These are phyloP conservation scores for Umbelopsis vinacea DNA, from an alignment of 192 early-diverging fungal genomes.

Conservation along the genomic window DNA sequence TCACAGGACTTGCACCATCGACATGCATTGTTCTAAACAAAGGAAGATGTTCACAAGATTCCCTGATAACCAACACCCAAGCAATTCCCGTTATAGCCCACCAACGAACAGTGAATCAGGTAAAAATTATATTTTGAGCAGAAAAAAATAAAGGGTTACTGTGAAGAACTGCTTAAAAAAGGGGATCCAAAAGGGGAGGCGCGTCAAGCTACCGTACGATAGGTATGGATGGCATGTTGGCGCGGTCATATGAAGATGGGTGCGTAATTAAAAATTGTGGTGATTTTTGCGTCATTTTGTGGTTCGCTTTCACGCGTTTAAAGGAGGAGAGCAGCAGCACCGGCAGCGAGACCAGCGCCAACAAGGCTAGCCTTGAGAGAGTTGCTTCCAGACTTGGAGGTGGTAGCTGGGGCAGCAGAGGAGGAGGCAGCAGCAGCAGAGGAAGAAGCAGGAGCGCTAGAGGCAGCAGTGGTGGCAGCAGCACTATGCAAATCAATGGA, in stretches of 20 bases:
- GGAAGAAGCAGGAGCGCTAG: constrained; percentile 3
- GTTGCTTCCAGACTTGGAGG: background rate
- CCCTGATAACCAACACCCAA: too few species aligned
- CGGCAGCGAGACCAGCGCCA: constrained; percentile 18
- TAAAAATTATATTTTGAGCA: too few species aligned
- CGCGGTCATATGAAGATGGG: background rate
- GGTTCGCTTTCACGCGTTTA: background rate
- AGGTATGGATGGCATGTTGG: too few species aligned
- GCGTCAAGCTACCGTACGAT: too few species aligned
- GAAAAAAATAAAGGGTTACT: too few species aligned
- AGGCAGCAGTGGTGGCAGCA: constrained; percentile 9
- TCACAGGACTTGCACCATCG: too few species aligned
- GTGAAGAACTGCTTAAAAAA: background rate
- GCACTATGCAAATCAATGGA: background rate
- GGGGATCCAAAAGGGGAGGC: background rate
- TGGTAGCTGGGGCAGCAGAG: background rate
- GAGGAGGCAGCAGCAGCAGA: background rate
- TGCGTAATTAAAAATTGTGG: background rate
- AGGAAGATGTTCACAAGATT: too few species aligned
- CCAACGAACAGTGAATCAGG: too few species aligned
- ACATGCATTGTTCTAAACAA: too few species aligned
- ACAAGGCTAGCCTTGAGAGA: background rate
- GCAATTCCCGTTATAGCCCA: too few species aligned
- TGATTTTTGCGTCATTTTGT: background rate
- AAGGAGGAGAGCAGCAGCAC: constrained; percentile 1